A percentile compares a stretch with the other conserved stretches of the same genome.
phyloP scores from a whole-genome alignment of 148 eudicot genomes.

The Arctostaphylos glauca region DNA sequence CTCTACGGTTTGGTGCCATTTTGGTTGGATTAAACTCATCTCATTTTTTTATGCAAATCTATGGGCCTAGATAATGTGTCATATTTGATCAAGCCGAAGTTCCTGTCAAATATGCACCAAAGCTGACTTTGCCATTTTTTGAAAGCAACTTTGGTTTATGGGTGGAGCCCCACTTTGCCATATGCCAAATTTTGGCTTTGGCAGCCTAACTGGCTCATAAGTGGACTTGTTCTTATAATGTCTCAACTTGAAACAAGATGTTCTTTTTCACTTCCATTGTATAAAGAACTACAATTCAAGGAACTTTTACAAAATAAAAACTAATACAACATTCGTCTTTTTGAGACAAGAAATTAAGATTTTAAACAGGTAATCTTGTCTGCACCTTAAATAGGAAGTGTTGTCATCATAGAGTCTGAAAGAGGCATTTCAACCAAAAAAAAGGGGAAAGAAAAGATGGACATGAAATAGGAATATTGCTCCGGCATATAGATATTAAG shows the following conservation, averaged over 20 bases:
- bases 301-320: not conserved
- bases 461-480: not conserved
- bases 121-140: too few species aligned
- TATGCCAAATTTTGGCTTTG: too few species aligned
- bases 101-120: too few species aligned
- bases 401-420: not conserved
- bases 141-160: too few species aligned
- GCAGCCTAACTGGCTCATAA: too few species aligned
- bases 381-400: not conserved
- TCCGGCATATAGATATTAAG: not conserved
- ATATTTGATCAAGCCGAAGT: too few species aligned
- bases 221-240: not conserved
- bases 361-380: not conserved
- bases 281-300: not conserved
- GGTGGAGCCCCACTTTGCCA: too few species aligned
- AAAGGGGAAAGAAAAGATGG: not conserved
- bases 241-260: not conserved
- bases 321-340: not conserved
- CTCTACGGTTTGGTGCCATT: too few species aligned
- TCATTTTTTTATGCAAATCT: too few species aligned
- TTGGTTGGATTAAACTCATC: too few species aligned
- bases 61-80: too few species aligned
- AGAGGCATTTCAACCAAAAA: not conserved
- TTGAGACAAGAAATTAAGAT: constrained; percentile 3
- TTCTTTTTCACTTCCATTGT: not conserved